phyloP scores from a whole-genome alignment of 2,329 filamentous ascomycete species.

The Calycina herbarum region DNA sequence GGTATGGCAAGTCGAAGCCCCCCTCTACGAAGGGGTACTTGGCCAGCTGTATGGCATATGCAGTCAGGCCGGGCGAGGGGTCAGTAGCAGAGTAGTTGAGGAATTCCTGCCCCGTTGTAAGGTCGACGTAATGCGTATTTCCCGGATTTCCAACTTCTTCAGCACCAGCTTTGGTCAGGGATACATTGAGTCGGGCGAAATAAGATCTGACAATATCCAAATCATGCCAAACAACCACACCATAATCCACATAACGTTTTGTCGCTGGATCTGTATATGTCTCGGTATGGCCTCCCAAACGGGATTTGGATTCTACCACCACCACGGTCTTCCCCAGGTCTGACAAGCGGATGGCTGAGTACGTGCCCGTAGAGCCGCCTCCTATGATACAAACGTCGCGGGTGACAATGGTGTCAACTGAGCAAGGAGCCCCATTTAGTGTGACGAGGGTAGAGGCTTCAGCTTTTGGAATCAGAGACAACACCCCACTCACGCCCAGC shows the following conservation, averaged over 20 bases:
- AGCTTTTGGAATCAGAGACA: slow-evolving; percentile 9
- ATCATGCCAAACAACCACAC: slow-evolving; percentile 43
- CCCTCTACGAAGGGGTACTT: slow-evolving; percentile 38
- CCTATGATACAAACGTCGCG: slow-evolving; percentile 40
- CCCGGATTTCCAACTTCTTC: slow-evolving; percentile 4
- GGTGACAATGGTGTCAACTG: slow-evolving; percentile 12
- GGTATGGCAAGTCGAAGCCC: slow-evolving; percentile 44
- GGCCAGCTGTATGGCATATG: slow-evolving; percentile 29
- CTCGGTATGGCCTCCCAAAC: slow-evolving; percentile 50
- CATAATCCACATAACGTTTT: slow-evolving; percentile 39
- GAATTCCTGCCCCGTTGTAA: slow-evolving; percentile 27
- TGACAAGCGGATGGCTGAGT: slow-evolving; percentile 43
- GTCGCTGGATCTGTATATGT: slow-evolving; percentile 45
- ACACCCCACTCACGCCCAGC: slow-evolving; percentile 1
- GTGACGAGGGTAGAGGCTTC: slow-evolving; percentile 5
- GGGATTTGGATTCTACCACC: slow-evolving; percentile 42
- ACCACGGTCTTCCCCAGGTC: slow-evolving; percentile 41
- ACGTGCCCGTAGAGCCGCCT: slow-evolving; percentile 44
- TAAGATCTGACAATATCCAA: slow-evolving; percentile 44
- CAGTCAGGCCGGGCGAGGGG: slow-evolving; percentile 12
- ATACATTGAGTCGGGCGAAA: slow-evolving; percentile 47
- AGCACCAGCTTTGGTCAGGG: slow-evolving; percentile 30
- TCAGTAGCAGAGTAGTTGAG: slow-evolving; percentile 11
- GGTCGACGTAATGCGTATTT: slow-evolving; percentile 38
- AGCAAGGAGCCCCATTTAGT: slow-evolving; percentile 12